A percentile compares a stretch with the other conserved stretches of the same genome.
Conservation (phyloP, 1,284 basidiomycete species). For the Cutaneotrichosporon cyanovorans region DNA sequence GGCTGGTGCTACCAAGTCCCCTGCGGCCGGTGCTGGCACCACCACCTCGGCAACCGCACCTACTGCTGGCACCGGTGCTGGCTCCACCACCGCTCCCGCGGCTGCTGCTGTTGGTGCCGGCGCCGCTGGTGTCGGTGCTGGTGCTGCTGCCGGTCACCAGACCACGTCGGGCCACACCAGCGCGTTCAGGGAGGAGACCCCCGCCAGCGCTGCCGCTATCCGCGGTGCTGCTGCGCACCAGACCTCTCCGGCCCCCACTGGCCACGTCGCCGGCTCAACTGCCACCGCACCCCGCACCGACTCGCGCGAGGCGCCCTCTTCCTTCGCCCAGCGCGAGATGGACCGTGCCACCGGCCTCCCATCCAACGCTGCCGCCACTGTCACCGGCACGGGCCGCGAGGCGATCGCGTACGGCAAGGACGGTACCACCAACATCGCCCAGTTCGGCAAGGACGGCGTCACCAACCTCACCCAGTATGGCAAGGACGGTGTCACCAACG, state of each 20-base stretch:
- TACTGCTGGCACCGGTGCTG: not conserved
- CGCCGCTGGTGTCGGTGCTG: not conserved
- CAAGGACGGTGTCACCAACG: not conserved
- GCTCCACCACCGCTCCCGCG: too few relatives aligned
- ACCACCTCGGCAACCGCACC: too few relatives aligned
- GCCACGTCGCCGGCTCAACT: not conserved
- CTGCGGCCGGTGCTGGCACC: not conserved
- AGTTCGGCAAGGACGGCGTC: not conserved
- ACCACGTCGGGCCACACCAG: not conserved
- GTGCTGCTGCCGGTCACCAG: not conserved
- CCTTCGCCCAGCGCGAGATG: constrained; percentile 3
- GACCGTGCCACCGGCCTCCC: not conserved
- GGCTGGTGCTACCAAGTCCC: not conserved
- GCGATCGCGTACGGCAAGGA: not conserved
- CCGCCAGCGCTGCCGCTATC: not conserved
- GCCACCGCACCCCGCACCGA: too few relatives aligned
- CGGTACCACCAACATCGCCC: not conserved
- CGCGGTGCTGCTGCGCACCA: too few relatives aligned
- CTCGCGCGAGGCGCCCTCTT: not conserved
- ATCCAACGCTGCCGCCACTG: not conserved
- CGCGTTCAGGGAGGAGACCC: not conserved
- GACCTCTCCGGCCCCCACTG: not conserved
- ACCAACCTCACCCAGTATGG: not conserved
- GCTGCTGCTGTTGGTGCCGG: constrained; percentile 1
- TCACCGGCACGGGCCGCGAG: not conserved